Percentiles rank a stretch among this genome's conserved stretches.
Conservation (phyloP, 768 basidiomycete species). For the Tricholoma flavovirens region DNA sequence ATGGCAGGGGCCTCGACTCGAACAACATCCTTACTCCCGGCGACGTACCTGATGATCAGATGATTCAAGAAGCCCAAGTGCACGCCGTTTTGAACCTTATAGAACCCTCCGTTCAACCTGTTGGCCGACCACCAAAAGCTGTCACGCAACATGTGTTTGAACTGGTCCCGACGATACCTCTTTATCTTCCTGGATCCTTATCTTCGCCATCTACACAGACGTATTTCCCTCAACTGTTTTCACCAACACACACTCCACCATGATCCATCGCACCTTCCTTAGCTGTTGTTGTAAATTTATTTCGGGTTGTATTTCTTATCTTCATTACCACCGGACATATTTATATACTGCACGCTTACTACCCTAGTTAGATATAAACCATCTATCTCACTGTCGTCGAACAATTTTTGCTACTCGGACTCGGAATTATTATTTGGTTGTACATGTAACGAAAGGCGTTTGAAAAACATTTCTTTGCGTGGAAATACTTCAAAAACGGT, state of each 20-base stretch:
- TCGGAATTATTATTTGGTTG: too few relatives aligned
- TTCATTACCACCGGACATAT: neutral
- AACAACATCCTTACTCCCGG: slow-evolving; percentile 62
- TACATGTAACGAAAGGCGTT: too few relatives aligned
- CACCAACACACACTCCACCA: slow-evolving; percentile 53
- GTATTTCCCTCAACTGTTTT: slow-evolving; percentile 47
- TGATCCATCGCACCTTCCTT: slow-evolving; percentile 11
- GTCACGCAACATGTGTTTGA: slow-evolving; percentile 72
- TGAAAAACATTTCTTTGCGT: too few relatives aligned
- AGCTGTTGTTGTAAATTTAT: slow-evolving; percentile 2
- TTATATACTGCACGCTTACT: slow-evolving; percentile 25
- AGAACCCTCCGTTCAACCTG: slow-evolving; percentile 35
- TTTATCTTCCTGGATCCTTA: slow-evolving; percentile 59
- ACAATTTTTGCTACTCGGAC: neutral
- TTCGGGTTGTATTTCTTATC: slow-evolving; percentile 6
- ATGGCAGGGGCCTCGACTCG: slow-evolving; percentile 58
- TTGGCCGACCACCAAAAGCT: slow-evolving; percentile 37
- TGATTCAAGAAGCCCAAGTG: slow-evolving; percentile 74
- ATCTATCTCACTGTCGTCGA: neutral
- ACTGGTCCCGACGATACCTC: slow-evolving; percentile 68
- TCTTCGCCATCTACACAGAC: slow-evolving; percentile 48
- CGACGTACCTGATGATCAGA: slow-evolving; percentile 38
- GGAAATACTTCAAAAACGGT: too few relatives aligned
- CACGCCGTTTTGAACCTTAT: slow-evolving; percentile 78
- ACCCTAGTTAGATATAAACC: neutral